Base-by-base conservation (phyloP, 805 yeast species). In the Spathaspora sp. region DNA sequence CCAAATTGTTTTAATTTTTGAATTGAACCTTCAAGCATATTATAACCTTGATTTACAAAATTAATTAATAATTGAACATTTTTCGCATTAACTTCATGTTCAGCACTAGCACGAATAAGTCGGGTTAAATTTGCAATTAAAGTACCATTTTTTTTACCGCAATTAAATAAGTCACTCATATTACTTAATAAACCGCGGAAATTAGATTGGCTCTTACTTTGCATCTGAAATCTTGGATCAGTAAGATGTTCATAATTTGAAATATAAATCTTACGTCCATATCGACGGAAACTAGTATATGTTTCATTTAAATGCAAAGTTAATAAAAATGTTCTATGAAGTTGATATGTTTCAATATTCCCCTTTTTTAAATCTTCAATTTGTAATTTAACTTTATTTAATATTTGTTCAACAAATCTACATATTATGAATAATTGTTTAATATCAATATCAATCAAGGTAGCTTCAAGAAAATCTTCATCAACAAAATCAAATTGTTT, bases 271-370 rank as follows among this genome's bases (percentile, higher is more conserved):
- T 76, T 73, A 52, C 80, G 70, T 3, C 84, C 84, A 48, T 75
- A 66, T 52, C 70, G 70, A 47, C 85, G 66, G 19, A 78, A 57
- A 2, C 77, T 63, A 5, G 76, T 68, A 57, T 80, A 80, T 31
- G 80, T 50, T 57, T 81, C 85, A 44, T 83, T 81, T 42, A 78
- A 59, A 46, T 81, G 65, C 35, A 79, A 57, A 4, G 80, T 66
- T 49, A 75, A 55, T 6, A 79, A 69, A 51, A 80, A 72, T 3
- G 80, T 64, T 52, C 78, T 67, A 56, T 82, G 86, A 42, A 79
- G 58, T 0, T 80, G 40, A n/a, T 49, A 47, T 3, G 76, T 47
- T 49, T 5, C 3, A 5, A 20, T 20, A 26, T 48, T 44, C 20
- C 48, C 42, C 20, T 49, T 39, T 52, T 56, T 32, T 55, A 62